Evolutionary conservation across 257 asterid species (phyloP), one percentile per base, ranked within the genome.

Genomic region (Schizonepeta tenuifolia): DNA sequence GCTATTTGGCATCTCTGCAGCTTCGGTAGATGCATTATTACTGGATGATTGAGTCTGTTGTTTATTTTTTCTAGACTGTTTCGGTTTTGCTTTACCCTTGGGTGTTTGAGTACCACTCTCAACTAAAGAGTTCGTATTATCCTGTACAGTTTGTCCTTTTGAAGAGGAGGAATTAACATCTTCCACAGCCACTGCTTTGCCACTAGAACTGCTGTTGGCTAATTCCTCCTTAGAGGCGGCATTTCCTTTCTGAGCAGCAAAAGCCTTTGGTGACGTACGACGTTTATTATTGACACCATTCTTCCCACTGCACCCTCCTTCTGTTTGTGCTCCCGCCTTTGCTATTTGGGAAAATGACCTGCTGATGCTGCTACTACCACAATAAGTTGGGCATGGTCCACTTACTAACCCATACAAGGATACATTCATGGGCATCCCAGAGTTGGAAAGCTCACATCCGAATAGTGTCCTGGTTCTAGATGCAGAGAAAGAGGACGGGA

Each of bases 341-440:
- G 93, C 78, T 43, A 78, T 80, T 65, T 71, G 85, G 58, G 87
- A 89, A 79, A 83, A 82, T 59, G 81, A 75, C 67, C 89, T 86
- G 70, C 78, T 74, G 53, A 79, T 49, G 76, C 77, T 77, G 51
- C 78, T 57, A 50, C 82, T 67, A 59, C 77, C 54, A 75, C 43
- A 85, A 74, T 67, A 69, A 72, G 76, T 65, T 22, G 81, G 72
- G 55, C 64, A 57, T 44, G 41, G 68, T 53, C 79, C 79, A 41
- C 75, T 70, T 47, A 75, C 44, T 70, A 83, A 71, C 66, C 85
- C 79, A 73, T 55, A 70, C 67, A 73, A 65, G 38, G 69, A 71
- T 54, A 74, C 63, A 49, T 70, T 84, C 54, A 62, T 76, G 71
- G 81, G 76, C 65, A 80, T 22, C 67, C 79, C 68, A 21, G 70